Conservation (phyloP, 148 eudicot genomes). For the Rhododendron kiyosumense region DNA sequence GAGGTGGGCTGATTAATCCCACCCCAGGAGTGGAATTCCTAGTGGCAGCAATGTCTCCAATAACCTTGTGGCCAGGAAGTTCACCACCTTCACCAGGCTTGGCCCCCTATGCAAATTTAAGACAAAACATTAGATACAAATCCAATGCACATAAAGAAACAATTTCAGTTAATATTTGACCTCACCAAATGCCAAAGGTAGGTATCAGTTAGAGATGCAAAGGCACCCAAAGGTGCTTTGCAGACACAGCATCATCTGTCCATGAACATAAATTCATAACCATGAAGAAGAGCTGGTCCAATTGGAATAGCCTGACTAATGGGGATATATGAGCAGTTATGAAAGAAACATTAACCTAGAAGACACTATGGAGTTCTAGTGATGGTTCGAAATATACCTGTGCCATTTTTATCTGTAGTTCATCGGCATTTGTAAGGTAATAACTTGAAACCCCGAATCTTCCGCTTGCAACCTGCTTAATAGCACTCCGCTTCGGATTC, state of each 20-base stretch:
- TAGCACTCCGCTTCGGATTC: slow-evolving; percentile 91
- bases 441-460: slow-evolving; percentile 99
- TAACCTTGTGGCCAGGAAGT: slow-evolving; percentile 97
- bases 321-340: slow-evolving; percentile 17
- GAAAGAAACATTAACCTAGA: background rate
- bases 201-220: slow-evolving; percentile 70
- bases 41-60: slow-evolving; percentile 94
- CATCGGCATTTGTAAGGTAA: slow-evolving; percentile 97
- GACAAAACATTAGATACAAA: slow-evolving; percentile 3
- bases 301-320: slow-evolving; percentile 25
- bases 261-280: slow-evolving; percentile 78
- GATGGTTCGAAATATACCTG: slow-evolving; percentile 49
- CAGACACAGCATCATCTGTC: slow-evolving; percentile 67
- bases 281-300: slow-evolving; percentile 62
- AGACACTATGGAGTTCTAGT: background rate
- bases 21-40: slow-evolving; percentile 98
- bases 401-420: slow-evolving; percentile 98
- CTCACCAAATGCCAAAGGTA: slow-evolving; percentile 74
- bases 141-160: background rate
- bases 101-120: slow-evolving; percentile 61
- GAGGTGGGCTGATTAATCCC: slow-evolving; percentile 98
- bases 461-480: slow-evolving; percentile 99
- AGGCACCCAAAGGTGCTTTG: slow-evolving; percentile 63
- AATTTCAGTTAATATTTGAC: slow-evolving; percentile 27
- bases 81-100: slow-evolving; percentile 99